phyloP scores from a whole-genome alignment of 2,329 filamentous ascomycete genomes.

The Lachnellula occidentalis region DNA sequence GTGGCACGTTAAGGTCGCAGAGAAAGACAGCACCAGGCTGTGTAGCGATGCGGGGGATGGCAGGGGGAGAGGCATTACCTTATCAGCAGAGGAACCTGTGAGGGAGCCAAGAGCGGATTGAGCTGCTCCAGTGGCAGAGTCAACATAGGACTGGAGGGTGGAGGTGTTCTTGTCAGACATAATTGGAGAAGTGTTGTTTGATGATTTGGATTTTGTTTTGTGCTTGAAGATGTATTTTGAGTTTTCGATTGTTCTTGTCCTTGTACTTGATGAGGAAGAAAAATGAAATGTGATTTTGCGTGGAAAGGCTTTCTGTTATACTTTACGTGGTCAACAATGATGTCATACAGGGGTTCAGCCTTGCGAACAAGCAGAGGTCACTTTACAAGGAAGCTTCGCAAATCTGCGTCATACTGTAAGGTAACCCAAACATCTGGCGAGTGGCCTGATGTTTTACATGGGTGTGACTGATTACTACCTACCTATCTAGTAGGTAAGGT shows the following conservation, averaged over 20 bases:
- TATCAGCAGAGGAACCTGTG: slow-evolving; percentile 64
- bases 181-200: slow-evolving; percentile 20
- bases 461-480: no score
- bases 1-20: no score
- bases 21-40: no score
- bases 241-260: background rate
- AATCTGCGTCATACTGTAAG: background rate
- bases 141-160: slow-evolving; percentile 72
- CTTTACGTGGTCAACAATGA: no score
- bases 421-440: background rate
- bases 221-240: background rate
- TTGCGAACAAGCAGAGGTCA: background rate
- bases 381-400: background rate
- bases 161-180: slow-evolving; percentile 55
- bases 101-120: slow-evolving; percentile 68
- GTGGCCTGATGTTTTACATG: no score
- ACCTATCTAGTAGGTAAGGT: no score
- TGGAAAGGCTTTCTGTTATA: no score
- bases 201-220: slow-evolving; percentile 4
- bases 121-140: slow-evolving; percentile 65
- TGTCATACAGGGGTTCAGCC: background rate
- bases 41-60: no score
- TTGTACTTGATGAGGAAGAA: slow-evolving; percentile 7
- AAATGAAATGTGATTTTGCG: background rate
- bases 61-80: slow-evolving; percentile 35